Percentiles rank a stretch among this genome's conserved stretches.
These are phyloP conservation scores for Ricinus communis DNA, from an alignment of 345 rosid genomes.

Conservation along the genomic window DNA sequence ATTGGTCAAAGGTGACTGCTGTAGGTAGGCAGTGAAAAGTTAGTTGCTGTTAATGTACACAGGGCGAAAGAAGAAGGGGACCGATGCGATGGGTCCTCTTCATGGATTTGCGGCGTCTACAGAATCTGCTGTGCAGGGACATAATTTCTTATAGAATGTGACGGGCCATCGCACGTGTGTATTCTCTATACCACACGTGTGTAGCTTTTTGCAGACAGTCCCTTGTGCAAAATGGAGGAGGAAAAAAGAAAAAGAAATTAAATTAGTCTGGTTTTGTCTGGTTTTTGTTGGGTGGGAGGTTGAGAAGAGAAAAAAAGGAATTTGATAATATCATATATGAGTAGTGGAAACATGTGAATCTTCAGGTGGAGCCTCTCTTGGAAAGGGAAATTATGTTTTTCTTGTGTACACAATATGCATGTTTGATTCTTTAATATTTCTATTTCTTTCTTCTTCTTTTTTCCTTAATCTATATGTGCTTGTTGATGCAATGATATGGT, in stretches of 20 bases:
- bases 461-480: too few species aligned
- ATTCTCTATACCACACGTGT: neutral
- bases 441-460: too few species aligned
- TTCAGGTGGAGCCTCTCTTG: conserved; percentile 12
- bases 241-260: neutral
- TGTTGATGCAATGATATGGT: too few species aligned
- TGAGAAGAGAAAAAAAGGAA: neutral
- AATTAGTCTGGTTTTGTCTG: neutral
- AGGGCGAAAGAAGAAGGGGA: conserved; percentile 4
- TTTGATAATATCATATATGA: neutral
- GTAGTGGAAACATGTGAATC: neutral
- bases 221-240: too few species aligned
- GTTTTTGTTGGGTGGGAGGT: neutral
- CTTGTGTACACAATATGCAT: too few species aligned
- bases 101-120: conserved; percentile 21
- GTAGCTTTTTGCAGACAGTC: neutral
- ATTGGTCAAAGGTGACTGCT: neutral
- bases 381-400: conserved; percentile 11
- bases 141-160: neutral
- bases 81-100: conserved; percentile 9
- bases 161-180: neutral
- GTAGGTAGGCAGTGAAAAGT: neutral
- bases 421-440: too few species aligned
- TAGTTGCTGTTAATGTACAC: neutral
- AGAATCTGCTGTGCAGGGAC: conserved; percentile 4